phyloP scores from a whole-genome alignment of 1,284 basidiomycete species.

The Ustilago vetiveriae region DNA sequence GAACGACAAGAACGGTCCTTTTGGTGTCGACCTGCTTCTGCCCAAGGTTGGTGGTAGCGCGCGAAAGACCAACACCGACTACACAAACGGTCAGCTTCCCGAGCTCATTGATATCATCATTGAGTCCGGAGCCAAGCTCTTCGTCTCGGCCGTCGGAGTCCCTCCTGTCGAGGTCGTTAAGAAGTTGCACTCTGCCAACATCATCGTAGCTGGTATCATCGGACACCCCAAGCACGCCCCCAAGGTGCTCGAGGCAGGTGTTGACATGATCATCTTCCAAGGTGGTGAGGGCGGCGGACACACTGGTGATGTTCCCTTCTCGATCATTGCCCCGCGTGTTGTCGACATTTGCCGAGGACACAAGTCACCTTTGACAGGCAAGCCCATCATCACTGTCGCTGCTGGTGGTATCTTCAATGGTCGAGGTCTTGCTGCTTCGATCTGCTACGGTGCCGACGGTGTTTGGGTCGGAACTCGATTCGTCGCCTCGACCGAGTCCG shows the following conservation, averaged over 20 bases:
- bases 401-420: constrained; percentile 61
- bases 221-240: constrained; percentile 68
- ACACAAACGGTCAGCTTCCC: constrained; percentile 54
- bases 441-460: constrained; percentile 56
- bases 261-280: constrained; percentile 63
- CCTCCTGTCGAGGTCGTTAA: constrained; percentile 57
- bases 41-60: constrained; percentile 62
- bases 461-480: constrained; percentile 78
- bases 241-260: constrained; percentile 58
- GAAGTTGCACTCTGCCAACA: constrained; percentile 54
- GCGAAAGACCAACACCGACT: constrained; percentile 63
- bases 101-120: constrained; percentile 61
- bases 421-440: constrained; percentile 55
- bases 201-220: constrained; percentile 74
- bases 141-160: constrained; percentile 62
- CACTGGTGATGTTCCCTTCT: constrained; percentile 60
- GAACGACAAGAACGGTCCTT: constrained; percentile 60
- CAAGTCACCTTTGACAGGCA: constrained; percentile 59
- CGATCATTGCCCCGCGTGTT: constrained; percentile 55
- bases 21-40: constrained; percentile 61
- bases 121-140: constrained; percentile 57
- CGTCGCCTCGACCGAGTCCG: constrained; percentile 72
- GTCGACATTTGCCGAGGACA: constrained; percentile 56
- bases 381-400: constrained; percentile 57
- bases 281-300: constrained; percentile 63